Evolutionary conservation across 1,284 basidiomycete species (phyloP), one percentile per base, ranked within the genome.

Genomic region (Marasmius tenuissimus): DNA sequence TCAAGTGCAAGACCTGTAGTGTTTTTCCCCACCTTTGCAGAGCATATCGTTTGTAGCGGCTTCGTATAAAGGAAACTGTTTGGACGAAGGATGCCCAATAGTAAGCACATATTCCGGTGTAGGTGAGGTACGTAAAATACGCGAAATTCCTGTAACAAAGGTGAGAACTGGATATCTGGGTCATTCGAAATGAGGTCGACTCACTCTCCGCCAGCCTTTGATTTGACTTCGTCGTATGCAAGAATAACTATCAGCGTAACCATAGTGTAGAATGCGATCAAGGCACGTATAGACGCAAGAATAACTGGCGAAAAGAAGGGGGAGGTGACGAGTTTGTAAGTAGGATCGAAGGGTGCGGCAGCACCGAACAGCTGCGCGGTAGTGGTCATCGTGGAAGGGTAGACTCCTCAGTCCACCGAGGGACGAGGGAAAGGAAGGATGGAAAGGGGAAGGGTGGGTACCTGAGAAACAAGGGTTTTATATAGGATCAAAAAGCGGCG

Each of bases 51-150:
- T 57, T 64, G 62, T 60, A 60, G 67, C 60, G 62, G 9, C 53
- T 60, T 38, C 70, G 62, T 1, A 77, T 79, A 62, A 81, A 88
- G 1, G 71, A 71, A 14, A 82, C 57, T 0, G 85, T 85, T 63
- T 90, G 88, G 1, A 84, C 76, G 4, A 81, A 77, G 0, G 87
- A 72, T 0, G 86, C 86, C 68, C 80, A 86, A 71, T 86, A 83
- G 71, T 89, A 91, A 12, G 86, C 77, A 37, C 79, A 78, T 2
- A 90, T 66, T 0, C 89, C 89, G 53, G 84, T 83, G 64, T 85
- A 88, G 0, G 85, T 81, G 4, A 91, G 78, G 62, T 85, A 69
- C 0, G 89, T 87, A 72, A 91, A 87, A 72, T 83, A 88, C 4
- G 84, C 81, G 66, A 87, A 78, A 74, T 78, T 85, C n/a, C 87